These are phyloP conservation scores for Halophytophthora polymorphica DNA, from an alignment of 352 stramenopile species.

Conservation along the genomic window DNA sequence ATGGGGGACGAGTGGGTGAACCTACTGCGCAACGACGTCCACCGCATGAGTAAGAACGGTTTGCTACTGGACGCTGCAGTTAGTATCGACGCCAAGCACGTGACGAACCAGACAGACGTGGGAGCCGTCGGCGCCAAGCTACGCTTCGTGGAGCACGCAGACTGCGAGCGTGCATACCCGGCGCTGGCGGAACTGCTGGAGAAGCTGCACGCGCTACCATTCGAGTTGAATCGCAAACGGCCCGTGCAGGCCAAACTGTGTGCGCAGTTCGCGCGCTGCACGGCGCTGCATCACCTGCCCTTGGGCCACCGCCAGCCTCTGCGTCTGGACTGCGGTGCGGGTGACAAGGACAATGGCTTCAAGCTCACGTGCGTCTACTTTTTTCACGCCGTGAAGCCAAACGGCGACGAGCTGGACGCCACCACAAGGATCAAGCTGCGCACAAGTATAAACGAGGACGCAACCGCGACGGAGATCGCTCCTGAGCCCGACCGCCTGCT, in stretches of 20 bases:
- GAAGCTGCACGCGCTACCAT: conserved; percentile 72
- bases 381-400: conserved; percentile 28
- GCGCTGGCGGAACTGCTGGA: conserved; percentile 71
- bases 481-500: conserved; percentile 52
- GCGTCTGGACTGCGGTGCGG: conserved; percentile 62
- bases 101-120: conserved; percentile 12
- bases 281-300: conserved; percentile 46
- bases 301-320: conserved; percentile 43
- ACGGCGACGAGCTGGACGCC: conserved; percentile 4
- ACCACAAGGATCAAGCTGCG: conserved; percentile 31
- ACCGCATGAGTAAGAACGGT: conserved; percentile 53
- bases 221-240: conserved; percentile 80
- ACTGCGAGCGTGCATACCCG: conserved; percentile 60
- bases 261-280: conserved; percentile 67
- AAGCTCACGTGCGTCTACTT: conserved; percentile 80
- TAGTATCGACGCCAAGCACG: conserved; percentile 20
- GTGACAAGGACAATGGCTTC: conserved; percentile 75
- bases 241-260: conserved; percentile 40
- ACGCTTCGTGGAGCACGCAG: conserved; percentile 56
- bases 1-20: conserved; percentile 78
- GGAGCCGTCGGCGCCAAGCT: conserved; percentile 26
- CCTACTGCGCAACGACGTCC: conserved; percentile 62
- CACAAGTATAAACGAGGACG: conserved; percentile 26
- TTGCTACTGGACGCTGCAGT: conserved; percentile 37
- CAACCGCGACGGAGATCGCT: conserved; percentile 27